A percentile compares a stretch with the other conserved stretches of the same genome.
Conservation (phyloP, 2,329 filamentous ascomycete species). For the Pseudogymnoascus pannorum region DNA sequence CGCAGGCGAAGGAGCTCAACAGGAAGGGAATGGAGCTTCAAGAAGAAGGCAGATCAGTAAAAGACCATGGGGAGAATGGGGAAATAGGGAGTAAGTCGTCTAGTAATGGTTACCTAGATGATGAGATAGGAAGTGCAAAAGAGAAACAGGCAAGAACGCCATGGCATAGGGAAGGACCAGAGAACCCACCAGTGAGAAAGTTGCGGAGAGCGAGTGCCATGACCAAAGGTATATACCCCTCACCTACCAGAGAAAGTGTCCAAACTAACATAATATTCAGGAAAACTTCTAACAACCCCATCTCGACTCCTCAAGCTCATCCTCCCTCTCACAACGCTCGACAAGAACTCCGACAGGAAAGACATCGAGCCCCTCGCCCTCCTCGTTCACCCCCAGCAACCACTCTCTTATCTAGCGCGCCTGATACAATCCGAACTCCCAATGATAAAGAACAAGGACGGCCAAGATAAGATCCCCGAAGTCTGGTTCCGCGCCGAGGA, state of each 20-base stretch:
- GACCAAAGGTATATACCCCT: constrained; percentile 47
- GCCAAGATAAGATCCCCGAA: constrained; percentile 62
- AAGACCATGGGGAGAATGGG: constrained; percentile 18
- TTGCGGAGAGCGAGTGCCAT: constrained; percentile 44
- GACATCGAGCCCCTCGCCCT: constrained; percentile 78
- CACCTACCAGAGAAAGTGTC: background rate
- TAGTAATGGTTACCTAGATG: constrained; percentile 31
- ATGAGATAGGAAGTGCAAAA: constrained; percentile 36
- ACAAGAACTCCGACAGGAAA: constrained; percentile 53
- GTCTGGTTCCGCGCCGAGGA: constrained; percentile 78
- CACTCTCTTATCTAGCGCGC: constrained; percentile 81
- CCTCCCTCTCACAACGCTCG: constrained; percentile 60
- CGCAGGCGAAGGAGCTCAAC: constrained; percentile 24
- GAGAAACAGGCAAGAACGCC: constrained; percentile 53
- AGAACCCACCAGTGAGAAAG: constrained; percentile 46
- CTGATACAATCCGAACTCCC: constrained; percentile 81
- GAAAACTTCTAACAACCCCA: constrained; percentile 73
- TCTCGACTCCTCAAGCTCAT: constrained; percentile 75
- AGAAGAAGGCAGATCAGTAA: constrained; percentile 30
- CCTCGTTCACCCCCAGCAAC: constrained; percentile 82
- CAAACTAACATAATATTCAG: constrained; percentile 32
- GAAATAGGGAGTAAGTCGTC: background rate
- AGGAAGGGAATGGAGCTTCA: constrained; percentile 31
- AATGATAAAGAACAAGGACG: constrained; percentile 51
- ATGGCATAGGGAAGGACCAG: constrained; percentile 58